Percentiles rank a stretch among this genome's conserved stretches.
Evolutionary conservation across 108 stramenopile species (phyloP).

Genomic region (Skeletonema costatum): DNA sequence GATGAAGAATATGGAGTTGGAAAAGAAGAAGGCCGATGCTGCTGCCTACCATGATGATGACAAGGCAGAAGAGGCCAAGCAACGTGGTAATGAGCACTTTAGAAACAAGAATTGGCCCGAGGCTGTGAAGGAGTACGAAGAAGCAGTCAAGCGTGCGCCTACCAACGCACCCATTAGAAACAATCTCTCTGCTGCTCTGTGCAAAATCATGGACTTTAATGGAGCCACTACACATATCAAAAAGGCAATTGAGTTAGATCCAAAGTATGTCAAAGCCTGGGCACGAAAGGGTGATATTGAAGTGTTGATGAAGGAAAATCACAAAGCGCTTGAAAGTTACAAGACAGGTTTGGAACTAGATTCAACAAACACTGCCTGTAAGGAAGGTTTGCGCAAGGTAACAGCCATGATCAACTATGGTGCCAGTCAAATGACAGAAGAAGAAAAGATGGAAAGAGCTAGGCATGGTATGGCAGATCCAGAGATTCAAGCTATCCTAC

Average conservation of each 20-base stretch:
- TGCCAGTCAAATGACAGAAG: slow-evolving; percentile 80
- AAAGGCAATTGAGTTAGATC: slow-evolving; percentile 95
- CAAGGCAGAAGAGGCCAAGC: slow-evolving; percentile 97
- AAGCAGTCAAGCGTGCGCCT: slow-evolving; percentile 98
- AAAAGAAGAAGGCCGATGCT: slow-evolving; percentile 89
- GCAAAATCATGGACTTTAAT: slow-evolving; percentile 97
- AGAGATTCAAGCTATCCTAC: slow-evolving; percentile 95
- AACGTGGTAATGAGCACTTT: slow-evolving; percentile 95
- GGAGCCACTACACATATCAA: slow-evolving; percentile 94
- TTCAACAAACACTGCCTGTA: slow-evolving; percentile 87
- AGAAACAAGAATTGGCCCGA: slow-evolving; percentile 87
- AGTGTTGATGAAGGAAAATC: slow-evolving; percentile 95
- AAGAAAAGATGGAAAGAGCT: slow-evolving; percentile 92
- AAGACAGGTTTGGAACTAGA: slow-evolving; percentile 91
- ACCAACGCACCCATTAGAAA: slow-evolving; percentile 96
- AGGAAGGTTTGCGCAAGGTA: slow-evolving; percentile 91
- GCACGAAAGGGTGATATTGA: slow-evolving; percentile 99
- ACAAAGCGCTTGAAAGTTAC: slow-evolving; percentile 98
- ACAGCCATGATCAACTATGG: slow-evolving; percentile 76
- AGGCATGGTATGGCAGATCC: slow-evolving; percentile 99
- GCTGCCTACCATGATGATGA: slow-evolving; percentile 93
- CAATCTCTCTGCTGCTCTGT: slow-evolving; percentile 95
- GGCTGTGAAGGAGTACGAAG: slow-evolving; percentile 89
- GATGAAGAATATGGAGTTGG: slow-evolving; percentile 94
- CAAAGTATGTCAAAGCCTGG: slow-evolving; percentile 98